Percentiles rank a stretch among this genome's conserved stretches.
phyloP scores from a whole-genome alignment of 2,329 filamentous ascomycete species.

The Talaromyces funiculosus region DNA sequence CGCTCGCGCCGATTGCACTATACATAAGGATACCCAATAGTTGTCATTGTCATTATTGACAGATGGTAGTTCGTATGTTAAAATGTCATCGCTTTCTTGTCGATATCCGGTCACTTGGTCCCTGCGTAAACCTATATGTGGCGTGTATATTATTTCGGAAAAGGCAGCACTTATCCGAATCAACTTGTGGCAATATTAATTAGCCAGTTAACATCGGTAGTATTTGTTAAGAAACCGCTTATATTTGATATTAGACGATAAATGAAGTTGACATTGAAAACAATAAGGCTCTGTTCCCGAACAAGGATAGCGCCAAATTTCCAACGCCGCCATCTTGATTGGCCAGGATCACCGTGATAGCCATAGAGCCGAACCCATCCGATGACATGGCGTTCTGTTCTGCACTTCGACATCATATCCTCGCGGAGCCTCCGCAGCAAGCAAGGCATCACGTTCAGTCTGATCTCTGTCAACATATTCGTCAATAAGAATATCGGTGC shows the following conservation, averaged over 20 bases:
- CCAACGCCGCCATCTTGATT: not conserved
- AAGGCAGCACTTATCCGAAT: not conserved
- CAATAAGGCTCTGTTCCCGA: not conserved
- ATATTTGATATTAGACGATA: not conserved
- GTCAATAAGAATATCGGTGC: not conserved
- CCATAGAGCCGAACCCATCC: slow-evolving; percentile 1
- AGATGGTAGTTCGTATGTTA: not conserved
- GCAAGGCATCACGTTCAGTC: not conserved
- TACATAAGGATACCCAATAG: slow-evolving; percentile 29
- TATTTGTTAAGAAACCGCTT: not conserved
- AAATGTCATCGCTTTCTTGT: not conserved
- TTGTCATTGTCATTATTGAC: slow-evolving; percentile 18
- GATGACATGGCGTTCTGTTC: not conserved
- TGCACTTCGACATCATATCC: not conserved
- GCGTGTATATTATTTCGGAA: not conserved
- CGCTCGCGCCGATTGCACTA: not conserved
- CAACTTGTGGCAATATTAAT: not conserved
- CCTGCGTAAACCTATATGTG: not conserved
- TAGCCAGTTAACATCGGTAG: not conserved
- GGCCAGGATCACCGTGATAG: not conserved
- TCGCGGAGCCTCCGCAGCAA: not conserved
- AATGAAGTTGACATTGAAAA: not conserved
- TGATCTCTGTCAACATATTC: not conserved
- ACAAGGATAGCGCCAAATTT: slow-evolving; percentile 5
- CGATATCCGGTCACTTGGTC: not conserved